Base-by-base conservation (phyloP, 208 protist genomes). In the Strigomonas culicis region DNA sequence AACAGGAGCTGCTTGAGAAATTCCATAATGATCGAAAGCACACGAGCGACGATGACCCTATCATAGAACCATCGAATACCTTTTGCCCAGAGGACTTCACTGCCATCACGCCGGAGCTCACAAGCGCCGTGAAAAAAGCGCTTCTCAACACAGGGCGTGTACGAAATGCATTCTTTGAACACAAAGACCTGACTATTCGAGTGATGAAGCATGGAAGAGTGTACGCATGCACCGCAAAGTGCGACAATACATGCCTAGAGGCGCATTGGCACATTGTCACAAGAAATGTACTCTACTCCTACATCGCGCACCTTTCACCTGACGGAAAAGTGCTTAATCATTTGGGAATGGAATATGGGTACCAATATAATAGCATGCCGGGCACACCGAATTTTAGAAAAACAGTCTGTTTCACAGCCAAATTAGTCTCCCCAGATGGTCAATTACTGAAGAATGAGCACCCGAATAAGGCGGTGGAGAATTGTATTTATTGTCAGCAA, bases 311-410 rank as follows among this genome's bases (percentile, higher is more conserved):
- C 60, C 63, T 95, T 28, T 80, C 75, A 28, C 22, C 66, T 1
- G 90, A 95, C 69, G 90, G 76, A 4, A 75, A 70, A 6, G 34
- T 36, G 32, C 47, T 88, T 4, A 47, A 88, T 13, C 89, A 95
- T 55, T 43, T 90, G 4, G 89, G 89, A 24, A 55, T 75, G 0
- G 89, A 95, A 62, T 77, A 90, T 62, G 89, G 86, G 15, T 95
- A 92, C 63, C 89, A 95, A 64, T 95, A 95, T 63, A 93, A 95
- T 68, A 83, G 74, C 11, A 77, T 90, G 27, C 90, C 90, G 10
- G 90, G 90, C 2, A 80, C 80, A 0, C 52, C 47, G 27, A 75
- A 92, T 46, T 95, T 95, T 68, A 55, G 82, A 22, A 83, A 89
- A 75, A 92, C 76, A 41, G 58, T 90, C 0, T 70, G 79, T 63